These are phyloP conservation scores for Hypoxylon cercidicola DNA, from an alignment of 495 filamentous ascomycete species.

Conservation along the genomic window DNA sequence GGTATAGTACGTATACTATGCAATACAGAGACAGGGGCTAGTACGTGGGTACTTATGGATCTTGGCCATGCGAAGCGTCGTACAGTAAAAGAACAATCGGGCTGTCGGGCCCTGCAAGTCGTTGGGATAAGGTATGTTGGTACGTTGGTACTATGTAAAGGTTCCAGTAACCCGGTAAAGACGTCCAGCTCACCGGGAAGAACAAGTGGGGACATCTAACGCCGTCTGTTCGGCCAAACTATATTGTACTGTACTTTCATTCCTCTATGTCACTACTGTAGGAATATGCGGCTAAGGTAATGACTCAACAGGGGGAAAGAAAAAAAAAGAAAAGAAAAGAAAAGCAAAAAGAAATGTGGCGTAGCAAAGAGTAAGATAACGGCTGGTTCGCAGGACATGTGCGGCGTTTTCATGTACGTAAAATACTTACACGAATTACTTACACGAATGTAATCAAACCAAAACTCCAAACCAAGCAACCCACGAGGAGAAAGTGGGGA, in stretches of 20 bases:
- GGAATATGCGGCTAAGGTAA: neutral
- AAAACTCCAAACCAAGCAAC: slow-evolving; percentile 2
- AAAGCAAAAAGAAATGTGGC: neutral
- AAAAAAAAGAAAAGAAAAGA: slow-evolving; percentile 2
- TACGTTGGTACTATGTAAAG: slow-evolving; percentile 26
- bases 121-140: slow-evolving; percentile 36
- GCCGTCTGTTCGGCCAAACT: slow-evolving; percentile 9
- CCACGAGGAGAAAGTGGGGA: slow-evolving; percentile 27
- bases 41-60: slow-evolving; percentile 5
- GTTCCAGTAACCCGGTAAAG: slow-evolving; percentile 42
- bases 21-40: neutral
- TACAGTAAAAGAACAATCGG: too few relatives aligned
- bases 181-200: slow-evolving; percentile 14
- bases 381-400: neutral
- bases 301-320: neutral
- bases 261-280: neutral
- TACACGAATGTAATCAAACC: too few relatives aligned
- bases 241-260: slow-evolving; percentile 4
- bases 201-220: slow-evolving; percentile 20
- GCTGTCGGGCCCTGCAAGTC: slow-evolving; percentile 33
- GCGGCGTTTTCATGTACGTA: slow-evolving; percentile 17
- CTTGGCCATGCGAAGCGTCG: slow-evolving; percentile 1
- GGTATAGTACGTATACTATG: too few relatives aligned
- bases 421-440: too few relatives aligned
- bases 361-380: slow-evolving; percentile 1